A percentile compares a stretch with the other conserved stretches of the same genome.
These are phyloP conservation scores for Cucurbita pepo DNA, from an alignment of 306 rosid species.

Conservation along the genomic window DNA sequence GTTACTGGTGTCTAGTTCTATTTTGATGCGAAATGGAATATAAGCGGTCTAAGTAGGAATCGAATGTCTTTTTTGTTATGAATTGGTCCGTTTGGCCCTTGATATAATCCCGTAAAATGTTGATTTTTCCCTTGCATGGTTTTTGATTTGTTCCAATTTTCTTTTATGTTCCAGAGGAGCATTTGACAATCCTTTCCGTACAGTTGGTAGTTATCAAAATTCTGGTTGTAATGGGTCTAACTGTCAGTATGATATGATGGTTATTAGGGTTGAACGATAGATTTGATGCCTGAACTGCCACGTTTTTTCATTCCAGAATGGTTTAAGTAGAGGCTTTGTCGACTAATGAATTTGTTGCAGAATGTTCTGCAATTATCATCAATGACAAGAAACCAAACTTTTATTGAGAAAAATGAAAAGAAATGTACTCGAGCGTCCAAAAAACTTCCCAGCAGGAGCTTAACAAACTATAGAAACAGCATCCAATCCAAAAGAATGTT, in stretches of 20 bases:
- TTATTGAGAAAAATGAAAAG: too few relatives aligned
- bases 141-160: neutral
- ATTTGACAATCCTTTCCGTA: neutral
- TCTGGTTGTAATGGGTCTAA: neutral
- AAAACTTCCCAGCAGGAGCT: too few relatives aligned
- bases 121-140: neutral
- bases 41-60: neutral
- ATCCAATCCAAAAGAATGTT: too few relatives aligned
- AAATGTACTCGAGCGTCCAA: too few relatives aligned
- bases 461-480: too few relatives aligned
- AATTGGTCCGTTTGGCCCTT: neutral
- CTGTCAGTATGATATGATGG: neutral
- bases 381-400: neutral
- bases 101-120: neutral
- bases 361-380: neutral
- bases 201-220: neutral
- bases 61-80: neutral
- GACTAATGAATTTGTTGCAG: neutral
- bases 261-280: neutral
- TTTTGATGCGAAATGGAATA: neutral
- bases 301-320: neutral
- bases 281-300: neutral
- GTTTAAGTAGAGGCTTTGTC: neutral
- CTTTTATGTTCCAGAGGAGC: neutral
- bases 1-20: neutral